Evolutionary conservation across 2,329 filamentous ascomycete genomes (phyloP), one percentile per base, ranked within the genome.

Genomic region (Verticillium isaacii): DNA sequence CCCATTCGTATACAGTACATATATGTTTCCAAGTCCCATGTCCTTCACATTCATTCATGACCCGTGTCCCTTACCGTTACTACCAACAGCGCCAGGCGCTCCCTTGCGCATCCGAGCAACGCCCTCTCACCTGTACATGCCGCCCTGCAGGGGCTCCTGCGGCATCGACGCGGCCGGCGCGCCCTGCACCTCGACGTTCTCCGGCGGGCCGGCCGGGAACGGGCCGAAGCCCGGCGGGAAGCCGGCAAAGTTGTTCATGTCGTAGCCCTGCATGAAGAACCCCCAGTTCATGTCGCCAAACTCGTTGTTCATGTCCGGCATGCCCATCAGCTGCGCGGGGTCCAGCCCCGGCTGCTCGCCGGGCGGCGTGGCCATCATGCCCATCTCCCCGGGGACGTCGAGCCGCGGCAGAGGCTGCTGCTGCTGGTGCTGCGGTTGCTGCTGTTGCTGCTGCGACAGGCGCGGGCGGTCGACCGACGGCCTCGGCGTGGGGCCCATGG

Each of bases 221-320:
- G 63, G 68, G 1, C 64, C 67, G 39, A 67, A 65, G 2, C 63
- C 63, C 32, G 68, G 64, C 12, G 66, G 66, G 58, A 75, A 72
- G 29, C 69, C 71, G 6, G 70, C 68, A 32, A 72, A 75, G 1
- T 68, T 69, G 15, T 66, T 66, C 29, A 71, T 65, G 32, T 75
- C 73, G 61, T 79, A 79, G 25, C 73, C 72, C 41, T 80, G 77
- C 67, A 82, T 74, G 58, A 82, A 70, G 41, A 78, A 78, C 32
- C 75, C 77, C 80, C 80, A 83, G 66, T 83, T 80, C 79, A 83
- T 79, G 34, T 78, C 66, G 1, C 66, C 68, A 56, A 73, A 67
- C 52, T 73, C 73, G 66, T 45, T 67, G 61, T 76, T 75, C 17
- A 68, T 67, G 6, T 70, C 56, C 39, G 65, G 54, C 14, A 61